Base-by-base conservation (phyloP, 208 protist species). In the Acanthamoeba sp. region DNA sequence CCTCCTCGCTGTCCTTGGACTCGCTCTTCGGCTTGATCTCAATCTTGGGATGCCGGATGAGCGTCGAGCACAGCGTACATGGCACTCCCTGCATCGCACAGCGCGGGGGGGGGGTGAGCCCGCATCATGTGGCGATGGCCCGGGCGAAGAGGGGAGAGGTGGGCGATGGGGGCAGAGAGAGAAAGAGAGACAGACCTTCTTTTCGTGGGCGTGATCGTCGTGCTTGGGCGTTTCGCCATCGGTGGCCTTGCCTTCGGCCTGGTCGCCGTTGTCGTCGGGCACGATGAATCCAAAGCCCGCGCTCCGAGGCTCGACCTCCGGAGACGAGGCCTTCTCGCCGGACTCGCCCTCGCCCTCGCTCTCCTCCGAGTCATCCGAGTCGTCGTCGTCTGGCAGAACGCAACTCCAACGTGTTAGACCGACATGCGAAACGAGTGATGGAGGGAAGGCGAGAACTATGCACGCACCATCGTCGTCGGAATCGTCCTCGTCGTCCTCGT, bases 41-140 rank as follows among this genome's bases (percentile, higher is more conserved):
- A 48, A 78, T 78, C 69, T 78, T 78, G 69, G 69, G 69, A 78
- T 78, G 69, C 38, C 69, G 29, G 69, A 78, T 78, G 36, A 78
- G 69, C 69, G 69, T 78, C 36, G 69, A 78, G 38, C 69, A 78
- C 69, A 78, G 29, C 38, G 69, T 78, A 42, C 69, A 78, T n/a
- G 69, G 69, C 20, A 78, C 69, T 22, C 69, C 69, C 69, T 78
- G 69, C 42, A 48, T 3, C n/a, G n/a, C n/a, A n/a, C n/a, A n/a
- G n/a, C n/a, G n/a, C n/a, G n/a, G n/a, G n/a, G n/a, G n/a, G n/a
- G n/a, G n/a, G n/a, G n/a, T n/a, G n/a, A n/a, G n/a, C n/a, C n/a
- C n/a, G n/a, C n/a, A n/a, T n/a, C n/a, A n/a, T n/a, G n/a, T n/a
- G n/a, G n/a, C n/a, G n/a, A n/a, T n/a, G n/a, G n/a, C n/a, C n/a